Base-by-base conservation (phyloP, 2,329 filamentous ascomycete species). In the Fusarium penzigii region DNA sequence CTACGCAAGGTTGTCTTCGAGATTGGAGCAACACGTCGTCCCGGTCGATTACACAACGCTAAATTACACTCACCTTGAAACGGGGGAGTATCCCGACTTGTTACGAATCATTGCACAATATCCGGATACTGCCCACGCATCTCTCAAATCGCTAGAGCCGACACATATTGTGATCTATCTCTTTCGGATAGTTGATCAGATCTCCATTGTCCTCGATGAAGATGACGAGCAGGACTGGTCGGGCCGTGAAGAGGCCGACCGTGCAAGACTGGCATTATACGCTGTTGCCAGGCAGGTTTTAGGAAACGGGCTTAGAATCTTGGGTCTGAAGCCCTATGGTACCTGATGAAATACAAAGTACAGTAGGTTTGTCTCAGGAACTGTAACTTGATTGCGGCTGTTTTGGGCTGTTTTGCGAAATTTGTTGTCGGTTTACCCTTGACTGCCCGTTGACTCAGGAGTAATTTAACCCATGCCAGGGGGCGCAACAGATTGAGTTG, bases 131-230 rank as follows among this genome's bases (percentile, higher is more conserved):
- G 79, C 86, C 39, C 64, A 81, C 54, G 83, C 85, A 53, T 85
- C 85, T 0, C 74, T 81, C 67, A 86, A 82, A 72, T 86, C 82
- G 0, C 78, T 85, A n/a, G 86, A 89, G 62, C 85, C 86, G 0
- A 78, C 83, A 3, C 86, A 83, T 0, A 78, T 88, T n/a, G 72
- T 88, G 29, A 83, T 78, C 2, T 89, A 88, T 63, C 71, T 89
- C 1, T 4, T 32, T 0, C 56, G 65, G 1, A 13, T 67, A 0
- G 39, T 54, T 0, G 61, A 66, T 3, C 56, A 64, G 1, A 3
- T 63, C 1, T 53, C 51, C 48, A 0, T 11, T 0, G 61, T 59
- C 0, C 74, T 86, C 77, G 71, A 85, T 75, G 70, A 87, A 72
- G 79, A 84, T 8, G 72, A 76, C 1, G 58, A 59, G 13, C 41